Evolutionary conservation across 257 asterid genomes (phyloP).

Genomic region (Lavandula angustifolia): DNA sequence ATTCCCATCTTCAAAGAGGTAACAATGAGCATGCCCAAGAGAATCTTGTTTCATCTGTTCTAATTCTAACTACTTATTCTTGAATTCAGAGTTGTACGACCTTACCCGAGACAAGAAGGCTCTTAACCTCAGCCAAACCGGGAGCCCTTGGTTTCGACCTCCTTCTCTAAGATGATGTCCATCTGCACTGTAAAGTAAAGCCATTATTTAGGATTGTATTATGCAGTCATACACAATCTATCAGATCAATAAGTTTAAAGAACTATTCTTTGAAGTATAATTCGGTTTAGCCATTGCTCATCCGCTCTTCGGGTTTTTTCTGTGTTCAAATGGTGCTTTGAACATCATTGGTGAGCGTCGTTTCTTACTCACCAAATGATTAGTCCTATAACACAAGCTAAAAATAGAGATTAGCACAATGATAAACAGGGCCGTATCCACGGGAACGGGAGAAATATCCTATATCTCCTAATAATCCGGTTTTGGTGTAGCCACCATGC

Average conservation of each 20-base stretch:
- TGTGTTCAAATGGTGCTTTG: neutral
- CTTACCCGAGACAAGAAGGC: conserved; percentile 2
- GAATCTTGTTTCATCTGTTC: neutral
- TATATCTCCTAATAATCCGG: too few relatives aligned
- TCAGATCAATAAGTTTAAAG: too few relatives aligned
- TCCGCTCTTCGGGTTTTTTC: neutral
- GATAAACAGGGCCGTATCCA: too few relatives aligned
- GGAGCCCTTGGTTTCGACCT: neutral
- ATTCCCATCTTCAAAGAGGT: conserved; percentile 57
- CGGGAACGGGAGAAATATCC: too few relatives aligned
- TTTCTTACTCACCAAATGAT: too few relatives aligned
- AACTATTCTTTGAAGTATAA: neutral
- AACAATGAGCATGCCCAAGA: conserved; percentile 16
- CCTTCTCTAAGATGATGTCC: conserved; percentile 3
- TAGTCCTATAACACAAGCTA: too few relatives aligned
- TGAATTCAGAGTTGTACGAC: conserved; percentile 2
- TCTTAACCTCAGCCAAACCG: neutral
- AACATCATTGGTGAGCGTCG: too few relatives aligned
- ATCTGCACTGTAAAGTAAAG: conserved; percentile 19
- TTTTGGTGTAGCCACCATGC: too few relatives aligned
- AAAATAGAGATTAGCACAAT: too few relatives aligned
- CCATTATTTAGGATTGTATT: conserved; percentile 11
- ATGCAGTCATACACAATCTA: conserved; percentile 16
- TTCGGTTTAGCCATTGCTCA: neutral
- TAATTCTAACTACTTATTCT: neutral